Evolutionary conservation across 208 protist species (phyloP).

Genomic region (Trypanosoma cruzi): DNA sequence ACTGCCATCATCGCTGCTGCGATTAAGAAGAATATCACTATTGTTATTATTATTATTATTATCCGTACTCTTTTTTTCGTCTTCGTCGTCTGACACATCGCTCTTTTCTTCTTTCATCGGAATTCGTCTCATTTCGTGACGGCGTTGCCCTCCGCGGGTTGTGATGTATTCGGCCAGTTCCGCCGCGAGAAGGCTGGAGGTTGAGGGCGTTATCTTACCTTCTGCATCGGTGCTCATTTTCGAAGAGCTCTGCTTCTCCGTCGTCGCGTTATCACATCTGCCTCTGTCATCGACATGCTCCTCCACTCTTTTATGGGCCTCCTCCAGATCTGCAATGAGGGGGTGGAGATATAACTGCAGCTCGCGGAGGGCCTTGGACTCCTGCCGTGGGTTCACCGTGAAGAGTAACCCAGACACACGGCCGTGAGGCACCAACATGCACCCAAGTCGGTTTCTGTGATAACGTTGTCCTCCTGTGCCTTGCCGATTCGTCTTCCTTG

Average conservation of each 20-base stretch:
- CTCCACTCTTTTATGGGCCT: neutral
- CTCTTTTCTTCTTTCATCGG: neutral
- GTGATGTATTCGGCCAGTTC: conserved; percentile 25
- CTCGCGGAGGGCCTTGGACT: conserved; percentile 65
- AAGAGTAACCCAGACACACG: conserved; percentile 63
- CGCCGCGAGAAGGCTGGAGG: conserved; percentile 30
- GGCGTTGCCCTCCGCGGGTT: neutral
- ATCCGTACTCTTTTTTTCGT: neutral
- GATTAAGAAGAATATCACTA: no score
- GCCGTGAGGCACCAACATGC: conserved; percentile 69
- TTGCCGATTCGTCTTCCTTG: conserved; percentile 18
- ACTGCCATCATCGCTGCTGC: conserved; percentile 19
- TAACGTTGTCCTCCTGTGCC: conserved; percentile 46
- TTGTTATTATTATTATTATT: conserved; percentile 23
- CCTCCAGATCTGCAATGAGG: conserved; percentile 58
- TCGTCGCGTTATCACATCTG: neutral
- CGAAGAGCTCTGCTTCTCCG: neutral
- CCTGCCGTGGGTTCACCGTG: conserved; percentile 74
- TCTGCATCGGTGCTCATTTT: neutral
- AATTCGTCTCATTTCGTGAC: neutral
- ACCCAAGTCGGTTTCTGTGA: conserved; percentile 60
- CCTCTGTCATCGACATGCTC: conserved; percentile 10
- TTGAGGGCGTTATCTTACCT: conserved; percentile 4
- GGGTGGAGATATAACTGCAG: conserved; percentile 64
- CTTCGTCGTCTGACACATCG: neutral